Evolutionary conservation across 2,329 filamentous ascomycete genomes (phyloP), one percentile per base, ranked within the genome.

Genomic region (Colletotrichum filicis): DNA sequence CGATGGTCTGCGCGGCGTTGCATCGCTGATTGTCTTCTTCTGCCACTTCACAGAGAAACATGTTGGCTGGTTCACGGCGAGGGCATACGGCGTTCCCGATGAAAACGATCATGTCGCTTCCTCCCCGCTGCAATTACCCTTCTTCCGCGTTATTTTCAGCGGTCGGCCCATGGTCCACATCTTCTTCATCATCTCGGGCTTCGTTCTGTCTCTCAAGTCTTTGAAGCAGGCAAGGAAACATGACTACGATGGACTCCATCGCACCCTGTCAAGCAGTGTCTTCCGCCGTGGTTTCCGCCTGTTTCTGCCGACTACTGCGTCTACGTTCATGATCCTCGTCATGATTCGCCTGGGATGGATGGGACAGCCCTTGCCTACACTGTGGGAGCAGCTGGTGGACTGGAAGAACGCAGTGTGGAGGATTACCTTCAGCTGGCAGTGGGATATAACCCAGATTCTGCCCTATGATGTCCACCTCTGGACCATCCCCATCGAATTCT

Each of bases 121-220:
- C 3, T 82, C 81, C 6, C 77, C 77, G 16, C 74, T 87, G 24
- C 86, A 87, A 76, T 77, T 87, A 16, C 86, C 86, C 1, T 84
- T 85, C 63, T 14, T 86, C 8, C 82, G 85, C 66, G 79, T 86
- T 32, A 66, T 87, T 24, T 85, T 81, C 75, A 83, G 83, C 19
- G 85, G 85, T 22, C 81, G 83, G 22, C 84, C 85, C 9, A 86
- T 86, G 84, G 86, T 88, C 3, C 83, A 86, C 76, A 82, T 88
- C 59, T 88, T 88, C 78, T 88, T 88, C 77, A 83, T 88, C 75
- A 85, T 88, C 46, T 87, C 86, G 1, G 86, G 87, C 49, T 87
- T 85, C 73, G 86, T 83, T 3, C 80, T 88, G 26, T 83, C 85
- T 8, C 82, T 83, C 75, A 85, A 85, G 74, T 83, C 86, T 2